Conservation (phyloP, 371 early-diverging fungal species). For the Mucor irregularis region DNA sequence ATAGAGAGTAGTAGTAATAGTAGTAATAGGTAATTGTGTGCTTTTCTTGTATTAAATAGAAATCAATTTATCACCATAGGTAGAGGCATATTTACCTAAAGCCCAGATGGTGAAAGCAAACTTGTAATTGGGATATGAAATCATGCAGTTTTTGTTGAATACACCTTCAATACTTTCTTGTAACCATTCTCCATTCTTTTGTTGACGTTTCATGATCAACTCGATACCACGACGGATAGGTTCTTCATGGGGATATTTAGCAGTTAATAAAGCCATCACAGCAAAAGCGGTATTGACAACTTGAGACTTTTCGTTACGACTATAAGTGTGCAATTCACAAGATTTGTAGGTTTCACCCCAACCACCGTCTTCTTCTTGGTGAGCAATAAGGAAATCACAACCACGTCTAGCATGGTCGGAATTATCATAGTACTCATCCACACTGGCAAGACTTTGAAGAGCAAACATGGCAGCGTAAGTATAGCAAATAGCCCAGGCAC, state of each 20-base stretch:
- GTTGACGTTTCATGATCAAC: slow-evolving; percentile 85
- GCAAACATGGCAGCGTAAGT: slow-evolving; percentile 98
- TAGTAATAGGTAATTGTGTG: background rate
- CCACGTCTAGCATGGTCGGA: slow-evolving; percentile 46
- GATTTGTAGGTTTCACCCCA: slow-evolving; percentile 97
- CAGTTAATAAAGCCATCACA: slow-evolving; percentile 85
- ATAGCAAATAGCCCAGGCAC: slow-evolving; percentile 96
- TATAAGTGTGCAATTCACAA: slow-evolving; percentile 71
- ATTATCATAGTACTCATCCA: slow-evolving; percentile 82
- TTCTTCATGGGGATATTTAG: slow-evolving; percentile 78
- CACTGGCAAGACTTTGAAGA: slow-evolving; percentile 81
- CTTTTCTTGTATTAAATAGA: background rate
- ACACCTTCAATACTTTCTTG: slow-evolving; percentile 98
- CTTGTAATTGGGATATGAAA: slow-evolving; percentile 96
- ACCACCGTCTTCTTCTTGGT: slow-evolving; percentile 91
- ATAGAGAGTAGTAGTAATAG: too few relatives aligned
- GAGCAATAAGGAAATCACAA: slow-evolving; percentile 86
- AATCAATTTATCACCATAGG: slow-evolving; percentile 55
- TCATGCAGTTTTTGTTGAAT: slow-evolving; percentile 91
- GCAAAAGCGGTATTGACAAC: slow-evolving; percentile 94
- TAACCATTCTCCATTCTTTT: slow-evolving; percentile 90
- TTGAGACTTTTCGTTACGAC: slow-evolving; percentile 73
- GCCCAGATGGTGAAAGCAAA: slow-evolving; percentile 96
- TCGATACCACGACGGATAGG: slow-evolving; percentile 79
- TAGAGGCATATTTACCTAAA: slow-evolving; percentile 81